Evolutionary conservation across 108 stramenopile species (phyloP), one percentile per base, ranked within the genome.

Genomic region (Epithemia pelagica): DNA sequence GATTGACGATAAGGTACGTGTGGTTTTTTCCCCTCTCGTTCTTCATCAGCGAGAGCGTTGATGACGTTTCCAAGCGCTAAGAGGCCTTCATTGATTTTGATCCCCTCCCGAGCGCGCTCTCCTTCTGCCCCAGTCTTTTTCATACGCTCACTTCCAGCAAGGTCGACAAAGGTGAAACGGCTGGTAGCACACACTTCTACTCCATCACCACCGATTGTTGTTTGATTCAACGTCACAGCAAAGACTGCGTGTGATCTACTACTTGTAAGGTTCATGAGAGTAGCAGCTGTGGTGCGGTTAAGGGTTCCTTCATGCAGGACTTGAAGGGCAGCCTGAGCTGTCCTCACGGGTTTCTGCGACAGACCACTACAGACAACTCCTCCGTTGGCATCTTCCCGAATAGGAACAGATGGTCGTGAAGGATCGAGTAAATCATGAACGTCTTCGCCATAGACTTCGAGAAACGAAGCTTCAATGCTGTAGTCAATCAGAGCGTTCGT

Each of bases 11-110:
- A 94, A 1, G 92, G 92, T 22, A 94, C 92, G 61, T 90, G 87
- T 15, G 84, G 72, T 30, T 81, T 87, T 66, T 79, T 89, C 23
- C 86, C 86, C 53, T 78, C 78, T 15, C 82, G 69, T 52, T 85
- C 89, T 29, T 97, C 95, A 69, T 96, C 95, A 0, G 91, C 96
- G 31, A 99, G 87, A 7, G 97, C 96, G 73, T 95, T 96, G 58
- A 99, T 99, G 1, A 99, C 98, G 71, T 98, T 99, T 52, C 98
- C 98, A 19, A 99, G 81, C 2, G 95, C 96, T 31, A 99, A 77
- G 0, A 99, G 90, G 0, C 98, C 96, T 71, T 96, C 89, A 70
- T 97, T 97, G 78, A 97, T 92, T 63, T 90, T 90, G 65, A 97
- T 96, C 19, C 96, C 98, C 75, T 97, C 95, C 33, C 79, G 76